phyloP scores from a whole-genome alignment of 2,329 filamentous ascomycete species.

The Aspergillus sp. region DNA sequence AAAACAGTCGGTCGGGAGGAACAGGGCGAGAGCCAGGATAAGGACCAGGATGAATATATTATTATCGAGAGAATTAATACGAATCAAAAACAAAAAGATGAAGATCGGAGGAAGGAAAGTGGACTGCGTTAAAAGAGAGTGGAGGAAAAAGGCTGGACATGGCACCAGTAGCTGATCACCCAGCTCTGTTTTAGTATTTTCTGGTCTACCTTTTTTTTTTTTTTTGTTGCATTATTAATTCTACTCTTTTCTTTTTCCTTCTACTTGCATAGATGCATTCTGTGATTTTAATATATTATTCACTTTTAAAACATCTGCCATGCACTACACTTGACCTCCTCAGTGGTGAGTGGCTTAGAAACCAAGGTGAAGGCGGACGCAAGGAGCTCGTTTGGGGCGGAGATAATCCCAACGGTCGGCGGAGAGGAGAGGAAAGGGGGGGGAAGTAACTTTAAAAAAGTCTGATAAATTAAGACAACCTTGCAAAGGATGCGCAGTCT shows the following conservation, averaged over 20 bases:
- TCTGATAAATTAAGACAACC: slow-evolving; percentile 1
- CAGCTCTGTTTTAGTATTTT: slow-evolving; percentile 10
- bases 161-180: slow-evolving; percentile 22
- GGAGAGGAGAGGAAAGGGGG: slow-evolving; percentile 19
- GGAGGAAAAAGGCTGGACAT: slow-evolving; percentile 22
- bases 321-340: not conserved
- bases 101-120: slow-evolving; percentile 19
- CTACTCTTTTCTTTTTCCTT: not conserved
- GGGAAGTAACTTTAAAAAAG: slow-evolving; percentile 4
- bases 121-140: slow-evolving; percentile 8
- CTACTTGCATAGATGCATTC: not conserved
- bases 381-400: slow-evolving; percentile 21
- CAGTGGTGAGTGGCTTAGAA: slow-evolving; percentile 1
- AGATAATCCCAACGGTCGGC: slow-evolving; percentile 24
- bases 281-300: too few species aligned
- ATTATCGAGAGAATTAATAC: slow-evolving; percentile 9
- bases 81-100: slow-evolving; percentile 16
- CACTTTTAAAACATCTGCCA: too few species aligned
- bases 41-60: slow-evolving; percentile 5
- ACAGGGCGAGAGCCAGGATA: slow-evolving; percentile 6
- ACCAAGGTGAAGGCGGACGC: slow-evolving; percentile 18
- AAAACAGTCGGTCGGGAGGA: not conserved
- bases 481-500: slow-evolving; percentile 13
- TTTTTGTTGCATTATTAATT: not conserved
- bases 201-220: slow-evolving; percentile 5